A percentile compares a stretch with the other conserved stretches of the same genome.
Conservation (phyloP, 176 grass and related monocot species). For the Alloteropsis semialata region DNA sequence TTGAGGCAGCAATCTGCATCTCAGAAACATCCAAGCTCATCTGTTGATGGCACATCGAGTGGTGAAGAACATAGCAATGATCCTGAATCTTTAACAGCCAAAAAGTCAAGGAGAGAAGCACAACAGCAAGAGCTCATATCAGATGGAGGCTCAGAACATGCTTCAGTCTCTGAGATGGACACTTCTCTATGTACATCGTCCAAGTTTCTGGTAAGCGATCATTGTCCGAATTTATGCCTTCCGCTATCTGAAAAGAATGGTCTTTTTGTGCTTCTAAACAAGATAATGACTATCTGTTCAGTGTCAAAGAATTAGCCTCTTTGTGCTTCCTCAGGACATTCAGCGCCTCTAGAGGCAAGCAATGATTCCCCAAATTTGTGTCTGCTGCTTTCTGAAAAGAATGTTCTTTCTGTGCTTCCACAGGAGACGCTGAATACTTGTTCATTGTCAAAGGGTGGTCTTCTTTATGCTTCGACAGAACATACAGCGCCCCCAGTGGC, state of each 20-base stretch:
- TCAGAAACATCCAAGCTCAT: conserved; percentile 3
- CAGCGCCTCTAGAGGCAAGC: neutral
- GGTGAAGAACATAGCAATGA: conserved; percentile 23
- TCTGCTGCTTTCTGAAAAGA: neutral
- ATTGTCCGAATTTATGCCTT: conserved; percentile 9
- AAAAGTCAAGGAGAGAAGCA: conserved; percentile 34
- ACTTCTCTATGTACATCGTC: neutral
- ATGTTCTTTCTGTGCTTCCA: conserved; percentile 17
- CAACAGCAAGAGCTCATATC: neutral
- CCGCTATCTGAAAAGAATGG: neutral
- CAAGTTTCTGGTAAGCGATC: neutral
- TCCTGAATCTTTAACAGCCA: conserved; percentile 6
- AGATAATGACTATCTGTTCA: too few species aligned
- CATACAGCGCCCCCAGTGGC: neutral
- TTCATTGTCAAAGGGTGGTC: neutral
- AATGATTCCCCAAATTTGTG: neutral
- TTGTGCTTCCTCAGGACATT: conserved; percentile 1
- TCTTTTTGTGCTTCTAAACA: too few species aligned
- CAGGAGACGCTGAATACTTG: neutral
- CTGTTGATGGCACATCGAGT: conserved; percentile 25
- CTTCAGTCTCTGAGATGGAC: conserved; percentile 2
- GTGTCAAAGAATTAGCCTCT: too few species aligned
- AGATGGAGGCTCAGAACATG: conserved; percentile 12
- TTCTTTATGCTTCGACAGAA: neutral
- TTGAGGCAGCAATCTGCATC: conserved; percentile 17